Base-by-base conservation (phyloP, 257 asterid species). In the Lantana camara region DNA sequence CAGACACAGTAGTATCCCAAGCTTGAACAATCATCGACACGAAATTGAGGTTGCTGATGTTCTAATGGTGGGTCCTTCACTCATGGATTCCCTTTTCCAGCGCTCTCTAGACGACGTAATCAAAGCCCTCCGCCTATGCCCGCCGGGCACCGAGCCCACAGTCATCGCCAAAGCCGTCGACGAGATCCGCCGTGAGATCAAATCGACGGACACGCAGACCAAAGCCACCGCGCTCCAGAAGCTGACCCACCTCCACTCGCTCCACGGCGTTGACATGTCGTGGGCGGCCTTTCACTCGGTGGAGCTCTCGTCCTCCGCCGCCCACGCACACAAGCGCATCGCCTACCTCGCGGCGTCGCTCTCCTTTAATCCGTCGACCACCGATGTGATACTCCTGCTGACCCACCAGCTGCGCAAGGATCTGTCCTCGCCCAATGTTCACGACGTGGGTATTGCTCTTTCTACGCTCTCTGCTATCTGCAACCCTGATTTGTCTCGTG, bases 391-490 rank as follows among this genome's bases (percentile, higher is more conserved):
- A 70, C 95, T 92, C n/a, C 86, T 92, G 48, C 89, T 92, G 38
- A 89, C 97, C 16, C 89, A 92, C 69, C 98, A 89, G 89, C 91
- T 89, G 58, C 88, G 97, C 52, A 89, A 92, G 80, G 98, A 92
- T 83, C 82, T 92, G 0, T 71, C 83, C 3, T 85, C 98, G 0
- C 7, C 78, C 29, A 92, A 83, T 59, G 75, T 56, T 0, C 89
- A 83, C 9, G 98, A 92, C 69, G 95, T 82, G 58, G 76, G 96
- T 76, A 77, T 92, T 37, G 98, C 97, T 19, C 82, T 92, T 8
- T 83, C 82, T 19, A 78, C 91, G 21, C 69, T 92, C 23, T 82
- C 85, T 4, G 75, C 85, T 29, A 85, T 89, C 37, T 86, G 86
- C 48, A 89, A 90, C 35, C 63, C 85, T 1, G 97, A 89, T 78